Base-by-base conservation (phyloP, 2,329 filamentous ascomycete species). In the Calonectria honghensis region DNA sequence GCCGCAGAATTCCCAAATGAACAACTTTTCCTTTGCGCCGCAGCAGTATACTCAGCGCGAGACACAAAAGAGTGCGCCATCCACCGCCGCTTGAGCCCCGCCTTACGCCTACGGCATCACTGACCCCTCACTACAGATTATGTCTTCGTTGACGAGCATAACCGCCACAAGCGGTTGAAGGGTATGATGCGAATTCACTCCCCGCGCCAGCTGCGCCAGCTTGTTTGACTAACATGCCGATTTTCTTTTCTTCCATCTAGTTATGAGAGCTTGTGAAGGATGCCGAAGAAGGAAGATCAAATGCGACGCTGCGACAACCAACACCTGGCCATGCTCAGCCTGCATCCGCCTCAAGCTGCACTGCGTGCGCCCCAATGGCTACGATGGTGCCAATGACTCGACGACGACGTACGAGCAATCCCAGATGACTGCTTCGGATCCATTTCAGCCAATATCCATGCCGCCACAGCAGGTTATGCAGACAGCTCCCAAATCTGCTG, bases 91-190 rank as follows among this genome's bases (percentile, higher is more conserved):
- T 66, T 32, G 41, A 51, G 48, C 65, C 61, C 73, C 63, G 63
- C 59, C 50, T 54, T 67, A 18, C 45, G 32, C 18, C 51, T 50
- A 52, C 48, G 51, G 32, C 41, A 24, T 61, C 51, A 72, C 79
- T 81, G 66, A 81, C 76, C 54, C 67, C 70, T 73, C 77, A 24
- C 70, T 70, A 76, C 69, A 98, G 96, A 98, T 85, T 98, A 98
- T 94, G 97, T 98, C 81, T 98, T 98, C 83, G 97, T 98, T 73
- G 96, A 98, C 85, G 96, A 98, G 85, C 97, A 98, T 86, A 98
- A 98, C 88, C 94, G 97, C 77, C 97, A 98, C 86, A 98, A 98
- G 87, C 92, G 96, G 81, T 88, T 98, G 77, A 98, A 98, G 90
- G 95, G 95, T 97, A 91, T 79, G 85, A 51, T 57, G 31, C 52